Base-by-base conservation (phyloP, 2,329 filamentous ascomycete genomes). In the Neodidymelliopsis sp. region DNA sequence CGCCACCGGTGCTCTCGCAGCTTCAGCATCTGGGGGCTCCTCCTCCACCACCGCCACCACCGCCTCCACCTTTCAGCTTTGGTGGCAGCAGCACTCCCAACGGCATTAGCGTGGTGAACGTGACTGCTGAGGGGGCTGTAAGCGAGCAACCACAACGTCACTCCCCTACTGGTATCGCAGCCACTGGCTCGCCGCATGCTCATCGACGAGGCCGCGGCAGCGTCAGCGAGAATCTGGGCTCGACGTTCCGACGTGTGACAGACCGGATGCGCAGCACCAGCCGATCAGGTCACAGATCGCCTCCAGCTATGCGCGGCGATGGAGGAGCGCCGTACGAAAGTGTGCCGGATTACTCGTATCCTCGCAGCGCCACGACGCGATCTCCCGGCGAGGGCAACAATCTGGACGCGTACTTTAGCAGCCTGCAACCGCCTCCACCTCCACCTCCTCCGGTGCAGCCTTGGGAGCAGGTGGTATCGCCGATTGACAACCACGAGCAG, bases 221-320 rank as follows among this genome's bases (percentile, higher is more conserved):
- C 61, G 78, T 81, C 24, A 83, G 81, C 57, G 83, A 85, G 42
- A 81, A 78, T 49, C 76, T 86, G 25, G 79, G 81, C 20, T 82
- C 77, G 57, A 71, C 69, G 10, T 73, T 75, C 54, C 70, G 71
- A 44, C 60, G 70, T 45, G 74, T 85, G 15, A 79, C 81, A 3
- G 81, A 81, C n/a, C 78, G 82, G 16, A 83, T 85, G 77, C 77
- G 83, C 28, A 84, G 79, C 63, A 81, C 75, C 39, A 82, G 78
- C 54, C 79, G 83, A 43, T 79, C 77, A 29, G 75, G 81, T 19
- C 74, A 74, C 44, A 80, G 77, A 46, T 78, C 76, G 4, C 77
- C 79, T 5, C 75, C 76, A 3, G 65, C 71, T 4, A 47, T 59
- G 23, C 60, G 64, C 16, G 33, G 55, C 27, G 49, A 63, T 16